These are phyloP conservation scores for Daphne laureola DNA, from an alignment of 441 rosid genomes.

Conservation along the genomic window DNA sequence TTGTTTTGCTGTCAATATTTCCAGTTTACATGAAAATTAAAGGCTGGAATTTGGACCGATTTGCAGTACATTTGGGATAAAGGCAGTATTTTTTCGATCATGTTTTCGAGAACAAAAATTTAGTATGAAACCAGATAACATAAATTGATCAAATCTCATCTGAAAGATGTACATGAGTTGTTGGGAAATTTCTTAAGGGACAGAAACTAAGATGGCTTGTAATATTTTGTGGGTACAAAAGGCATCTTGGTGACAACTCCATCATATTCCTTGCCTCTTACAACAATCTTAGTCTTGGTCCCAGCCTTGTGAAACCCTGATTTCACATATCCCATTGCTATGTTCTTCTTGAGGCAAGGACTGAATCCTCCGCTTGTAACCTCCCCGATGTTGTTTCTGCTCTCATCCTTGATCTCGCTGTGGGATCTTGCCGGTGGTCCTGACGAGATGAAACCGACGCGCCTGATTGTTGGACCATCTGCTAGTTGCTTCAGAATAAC, in stretches of 20 bases:
- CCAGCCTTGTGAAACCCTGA: constrained; percentile 84
- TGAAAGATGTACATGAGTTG: constrained; percentile 13
- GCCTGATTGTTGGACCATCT: constrained; percentile 78
- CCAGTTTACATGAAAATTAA: no score
- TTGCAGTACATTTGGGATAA: no score
- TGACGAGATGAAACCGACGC: constrained; percentile 66
- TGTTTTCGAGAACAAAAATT: no score
- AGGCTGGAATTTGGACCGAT: no score
- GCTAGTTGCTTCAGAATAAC: constrained; percentile 80
- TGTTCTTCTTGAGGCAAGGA: constrained; percentile 94
- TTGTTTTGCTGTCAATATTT: no score
- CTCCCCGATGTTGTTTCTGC: constrained; percentile 73
- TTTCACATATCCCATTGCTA: constrained; percentile 92
- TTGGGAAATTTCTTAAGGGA: constrained; percentile 2
- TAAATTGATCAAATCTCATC: constrained; percentile 11
- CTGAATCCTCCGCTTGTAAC: constrained; percentile 96
- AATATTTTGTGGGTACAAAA: constrained; percentile 82
- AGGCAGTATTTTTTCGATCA: no score
- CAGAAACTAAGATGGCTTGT: constrained; percentile 55
- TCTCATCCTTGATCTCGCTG: constrained; percentile 79
- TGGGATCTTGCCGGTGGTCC: constrained; percentile 94
- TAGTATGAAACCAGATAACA: no score
- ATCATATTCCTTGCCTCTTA: constrained; percentile 83
- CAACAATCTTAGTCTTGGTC: constrained; percentile 64
- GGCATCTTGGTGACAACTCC: constrained; percentile 90